Conservation (phyloP, 805 yeast genomes). For the Yarrowia divulgata region DNA sequence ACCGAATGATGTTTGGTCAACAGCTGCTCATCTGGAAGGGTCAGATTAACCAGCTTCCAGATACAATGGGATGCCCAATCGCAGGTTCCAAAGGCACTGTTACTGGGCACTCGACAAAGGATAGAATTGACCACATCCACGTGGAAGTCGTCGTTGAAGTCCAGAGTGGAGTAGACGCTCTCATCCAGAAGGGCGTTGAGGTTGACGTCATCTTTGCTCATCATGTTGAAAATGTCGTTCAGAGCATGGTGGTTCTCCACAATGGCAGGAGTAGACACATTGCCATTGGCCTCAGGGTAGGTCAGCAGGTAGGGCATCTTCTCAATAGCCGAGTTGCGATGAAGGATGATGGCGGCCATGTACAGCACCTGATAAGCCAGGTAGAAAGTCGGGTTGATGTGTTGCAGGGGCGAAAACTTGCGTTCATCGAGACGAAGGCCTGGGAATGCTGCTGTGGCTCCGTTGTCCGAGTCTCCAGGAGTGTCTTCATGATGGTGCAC, state of each 20-base stretch:
- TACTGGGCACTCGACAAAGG: constrained; percentile 31
- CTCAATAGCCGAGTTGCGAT: constrained; percentile 17
- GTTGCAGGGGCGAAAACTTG: constrained; percentile 38
- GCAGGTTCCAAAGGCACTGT: constrained; percentile 30
- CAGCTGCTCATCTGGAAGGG: constrained; percentile 38
- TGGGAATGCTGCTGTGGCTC: constrained; percentile 2
- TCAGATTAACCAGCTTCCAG: constrained; percentile 36
- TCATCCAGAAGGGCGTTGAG: constrained; percentile 28
- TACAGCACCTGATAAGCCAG: constrained; percentile 33
- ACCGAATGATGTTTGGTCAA: constrained; percentile 33
- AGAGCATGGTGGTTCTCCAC: constrained; percentile 36
- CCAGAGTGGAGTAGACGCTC: constrained; percentile 28
- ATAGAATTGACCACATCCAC: constrained; percentile 38
- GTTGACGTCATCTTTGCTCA: constrained; percentile 18
- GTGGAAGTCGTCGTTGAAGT: constrained; percentile 33
- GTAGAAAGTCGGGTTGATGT: constrained; percentile 37
- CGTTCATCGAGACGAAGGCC: constrained; percentile 26
- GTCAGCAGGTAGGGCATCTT: constrained; percentile 36
- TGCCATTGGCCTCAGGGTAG: constrained; percentile 21
- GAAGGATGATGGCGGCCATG: constrained; percentile 34
- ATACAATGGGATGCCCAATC: constrained; percentile 37
- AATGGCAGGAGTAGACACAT: constrained; percentile 15
- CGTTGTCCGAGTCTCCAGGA: constrained; percentile 15
- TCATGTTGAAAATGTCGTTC: constrained; percentile 30
- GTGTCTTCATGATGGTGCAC: constrained; percentile 19